These are phyloP conservation scores for Medicago ruthenica DNA, from an alignment of 306 rosid genomes.

Conservation along the genomic window DNA sequence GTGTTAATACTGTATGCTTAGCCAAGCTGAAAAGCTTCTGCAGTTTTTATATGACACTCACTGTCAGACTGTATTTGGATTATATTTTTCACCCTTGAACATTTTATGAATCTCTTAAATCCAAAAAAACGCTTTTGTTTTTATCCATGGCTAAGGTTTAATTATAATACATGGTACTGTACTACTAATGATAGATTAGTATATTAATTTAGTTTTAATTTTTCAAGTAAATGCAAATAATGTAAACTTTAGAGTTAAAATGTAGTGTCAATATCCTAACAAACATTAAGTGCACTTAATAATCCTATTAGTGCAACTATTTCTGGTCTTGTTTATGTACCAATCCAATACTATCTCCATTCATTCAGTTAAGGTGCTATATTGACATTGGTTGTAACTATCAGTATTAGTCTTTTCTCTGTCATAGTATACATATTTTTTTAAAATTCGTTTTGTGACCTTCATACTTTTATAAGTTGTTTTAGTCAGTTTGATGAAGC, in stretches of 20 bases:
- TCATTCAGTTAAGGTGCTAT: conserved; percentile 24
- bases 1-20: conserved; percentile 18
- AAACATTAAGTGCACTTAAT: not conserved
- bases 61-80: not conserved
- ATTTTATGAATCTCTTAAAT: not conserved
- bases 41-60: not conserved
- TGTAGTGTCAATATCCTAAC: conserved; percentile 20
- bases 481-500: not conserved
- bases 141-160: not conserved
- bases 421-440: not conserved
- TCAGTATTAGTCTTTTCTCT: not conserved
- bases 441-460: not conserved
- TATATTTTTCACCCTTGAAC: not conserved
- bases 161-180: not conserved
- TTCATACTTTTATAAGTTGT: conserved; percentile 9
- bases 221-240: conserved; percentile 6
- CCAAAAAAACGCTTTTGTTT: not conserved
- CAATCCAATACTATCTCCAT: not conserved
- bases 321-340: not conserved
- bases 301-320: not conserved
- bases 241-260: not conserved
- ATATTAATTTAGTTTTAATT: not conserved
- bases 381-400: conserved; percentile 1
- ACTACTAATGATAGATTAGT: not conserved
- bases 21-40: conserved; percentile 27